Percentiles rank a stretch among this genome's conserved stretches.
phyloP scores from a whole-genome alignment of 202 grass and related monocot species.

The Setaria italica region DNA sequence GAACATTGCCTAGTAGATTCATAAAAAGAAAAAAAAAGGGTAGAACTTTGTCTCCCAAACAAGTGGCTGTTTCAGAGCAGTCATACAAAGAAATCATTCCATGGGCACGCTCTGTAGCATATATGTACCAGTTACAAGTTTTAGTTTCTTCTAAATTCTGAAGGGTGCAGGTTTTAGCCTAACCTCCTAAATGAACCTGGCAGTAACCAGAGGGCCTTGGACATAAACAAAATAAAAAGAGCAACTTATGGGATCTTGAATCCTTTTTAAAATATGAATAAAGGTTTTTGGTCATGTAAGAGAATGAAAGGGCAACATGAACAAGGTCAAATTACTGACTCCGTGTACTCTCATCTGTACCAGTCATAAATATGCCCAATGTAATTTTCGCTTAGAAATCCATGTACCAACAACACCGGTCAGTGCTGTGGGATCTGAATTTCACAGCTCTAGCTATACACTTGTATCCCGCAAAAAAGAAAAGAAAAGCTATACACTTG shows the following conservation, averaged over 20 bases:
- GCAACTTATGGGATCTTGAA: neutral
- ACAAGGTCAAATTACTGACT: neutral
- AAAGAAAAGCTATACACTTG: too few species aligned
- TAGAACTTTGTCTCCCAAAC: neutral
- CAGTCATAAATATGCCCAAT: neutral
- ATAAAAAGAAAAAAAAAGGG: neutral
- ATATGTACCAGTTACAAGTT: neutral
- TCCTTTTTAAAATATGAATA: neutral
- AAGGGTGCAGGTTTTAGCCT: neutral
- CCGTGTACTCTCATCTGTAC: neutral
- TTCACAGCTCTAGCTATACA: neutral
- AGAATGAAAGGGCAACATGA: neutral
- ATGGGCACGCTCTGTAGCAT: neutral
- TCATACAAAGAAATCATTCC: neutral
- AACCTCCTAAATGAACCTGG: conserved; percentile 19
- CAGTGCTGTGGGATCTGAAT: neutral
- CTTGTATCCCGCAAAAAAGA: too few species aligned
- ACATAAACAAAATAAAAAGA: neutral
- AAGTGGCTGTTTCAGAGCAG: neutral
- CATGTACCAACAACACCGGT: neutral
- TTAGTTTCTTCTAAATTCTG: neutral
- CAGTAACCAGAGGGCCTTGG: neutral
- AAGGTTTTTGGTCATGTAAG: neutral
- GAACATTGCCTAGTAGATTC: neutral
- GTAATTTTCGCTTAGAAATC: neutral